A percentile compares a stretch with the other conserved stretches of the same genome.
Evolutionary conservation across 192 early-diverging fungal species (phyloP).

Genomic region (Piromyces sp.): DNA sequence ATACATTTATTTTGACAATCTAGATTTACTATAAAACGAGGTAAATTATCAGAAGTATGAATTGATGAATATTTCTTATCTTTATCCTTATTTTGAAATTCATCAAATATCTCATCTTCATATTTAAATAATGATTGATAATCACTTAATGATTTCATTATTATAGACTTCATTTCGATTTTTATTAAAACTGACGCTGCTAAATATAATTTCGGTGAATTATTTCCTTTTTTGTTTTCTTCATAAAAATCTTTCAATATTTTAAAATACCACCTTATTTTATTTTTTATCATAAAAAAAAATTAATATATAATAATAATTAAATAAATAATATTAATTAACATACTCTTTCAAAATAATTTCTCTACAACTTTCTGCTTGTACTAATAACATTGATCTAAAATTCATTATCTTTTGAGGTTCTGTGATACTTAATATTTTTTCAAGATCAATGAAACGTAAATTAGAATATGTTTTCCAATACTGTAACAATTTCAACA

Average conservation of each 20-base stretch:
- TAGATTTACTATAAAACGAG: not conserved
- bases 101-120: not conserved
- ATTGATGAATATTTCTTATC: not conserved
- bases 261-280: constrained; percentile 1
- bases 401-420: constrained; percentile 26
- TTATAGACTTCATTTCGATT: constrained; percentile 3
- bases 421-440: constrained; percentile 20
- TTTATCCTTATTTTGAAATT: not conserved
- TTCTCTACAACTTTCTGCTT: constrained; percentile 36
- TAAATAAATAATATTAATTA: not conserved
- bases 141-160: constrained; percentile 1
- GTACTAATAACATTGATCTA: constrained; percentile 27
- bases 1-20: not conserved
- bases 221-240: constrained; percentile 17
- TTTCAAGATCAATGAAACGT: constrained; percentile 22
- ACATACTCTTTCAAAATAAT: constrained; percentile 26
- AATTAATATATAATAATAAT: too few relatives aligned
- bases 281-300: too few relatives aligned
- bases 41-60: not conserved
- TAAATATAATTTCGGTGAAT: constrained; percentile 13
- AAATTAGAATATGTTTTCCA: constrained; percentile 17
- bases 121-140: constrained; percentile 1
- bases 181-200: constrained; percentile 13
- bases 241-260: constrained; percentile 3
- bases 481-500: constrained; percentile 17